Evolutionary conservation across 257 asterid species (phyloP).

Genomic region (Primulina eburnea): DNA sequence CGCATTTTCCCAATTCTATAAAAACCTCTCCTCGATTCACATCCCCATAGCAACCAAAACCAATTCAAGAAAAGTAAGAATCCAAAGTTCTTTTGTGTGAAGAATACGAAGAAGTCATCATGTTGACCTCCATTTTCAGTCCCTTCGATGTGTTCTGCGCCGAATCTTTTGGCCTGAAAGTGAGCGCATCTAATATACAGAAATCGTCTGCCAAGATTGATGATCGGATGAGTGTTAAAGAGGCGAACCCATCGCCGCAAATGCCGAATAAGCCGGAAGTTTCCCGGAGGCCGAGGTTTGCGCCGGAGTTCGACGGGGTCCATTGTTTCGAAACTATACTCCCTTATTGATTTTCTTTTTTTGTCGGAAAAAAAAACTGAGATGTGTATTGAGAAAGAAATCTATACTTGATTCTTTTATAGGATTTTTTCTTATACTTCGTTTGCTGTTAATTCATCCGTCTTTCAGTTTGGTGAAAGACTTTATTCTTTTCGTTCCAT

Average conservation of each 20-base stretch:
- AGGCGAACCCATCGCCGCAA: neutral
- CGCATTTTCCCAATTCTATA: neutral
- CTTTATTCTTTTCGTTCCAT: too few species aligned
- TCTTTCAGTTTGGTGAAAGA: neutral
- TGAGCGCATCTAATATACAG: neutral
- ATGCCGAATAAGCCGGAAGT: neutral
- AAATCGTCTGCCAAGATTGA: neutral
- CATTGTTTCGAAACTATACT: neutral
- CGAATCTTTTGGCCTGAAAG: conserved; percentile 22
- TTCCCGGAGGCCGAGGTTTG: neutral
- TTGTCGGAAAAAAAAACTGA: too few species aligned
- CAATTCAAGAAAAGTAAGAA: too few species aligned
- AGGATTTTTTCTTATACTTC: neutral
- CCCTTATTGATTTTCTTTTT: neutral
- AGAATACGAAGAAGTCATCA: neutral
- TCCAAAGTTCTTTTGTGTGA: too few species aligned
- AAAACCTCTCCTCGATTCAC: neutral
- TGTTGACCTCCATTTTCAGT: conserved; percentile 30
- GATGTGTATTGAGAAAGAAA: neutral
- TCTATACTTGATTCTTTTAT: neutral
- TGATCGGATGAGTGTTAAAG: neutral
- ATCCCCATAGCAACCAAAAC: too few species aligned
- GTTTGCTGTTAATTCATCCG: too few species aligned
- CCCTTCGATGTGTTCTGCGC: conserved; percentile 27
- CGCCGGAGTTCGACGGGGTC: neutral